These are phyloP conservation scores for Aspergillus novofumigatus DNA, from an alignment of 2,329 filamentous ascomycete genomes.

Conservation along the genomic window DNA sequence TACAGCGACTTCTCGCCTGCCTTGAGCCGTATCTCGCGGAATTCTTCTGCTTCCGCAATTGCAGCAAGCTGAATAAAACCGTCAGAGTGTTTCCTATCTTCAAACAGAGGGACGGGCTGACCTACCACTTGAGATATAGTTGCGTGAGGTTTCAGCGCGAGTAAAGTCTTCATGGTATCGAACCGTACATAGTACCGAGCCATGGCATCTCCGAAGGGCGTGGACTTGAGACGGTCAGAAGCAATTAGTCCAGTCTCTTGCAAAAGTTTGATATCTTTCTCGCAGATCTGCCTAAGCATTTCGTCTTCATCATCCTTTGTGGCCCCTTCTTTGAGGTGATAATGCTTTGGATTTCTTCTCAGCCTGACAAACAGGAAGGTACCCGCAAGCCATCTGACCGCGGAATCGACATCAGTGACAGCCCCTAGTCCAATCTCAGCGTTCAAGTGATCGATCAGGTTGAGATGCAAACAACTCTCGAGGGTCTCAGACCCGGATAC, in stretches of 20 bases:
- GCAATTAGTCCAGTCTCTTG: conserved; percentile 57
- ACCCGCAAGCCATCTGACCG: conserved; percentile 68
- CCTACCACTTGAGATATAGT: conserved; percentile 66
- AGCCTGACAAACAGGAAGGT: conserved; percentile 77
- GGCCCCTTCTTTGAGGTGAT: conserved; percentile 57
- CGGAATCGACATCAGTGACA: conserved; percentile 60
- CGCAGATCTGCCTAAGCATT: conserved; percentile 66
- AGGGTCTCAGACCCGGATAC: conserved; percentile 68
- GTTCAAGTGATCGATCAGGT: conserved; percentile 78
- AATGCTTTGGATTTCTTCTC: conserved; percentile 65
- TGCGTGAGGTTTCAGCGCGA: conserved; percentile 58
- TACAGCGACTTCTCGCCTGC: conserved; percentile 65
- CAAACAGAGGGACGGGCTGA: conserved; percentile 1
- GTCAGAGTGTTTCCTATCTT: conserved; percentile 7
- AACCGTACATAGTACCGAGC: conserved; percentile 77
- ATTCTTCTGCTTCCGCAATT: conserved; percentile 66
- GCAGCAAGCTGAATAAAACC: conserved; percentile 53
- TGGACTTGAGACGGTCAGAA: conserved; percentile 53
- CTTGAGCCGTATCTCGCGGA: conserved; percentile 67
- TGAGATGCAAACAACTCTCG: conserved; percentile 74
- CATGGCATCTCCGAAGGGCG: conserved; percentile 75
- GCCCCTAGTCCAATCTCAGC: conserved; percentile 76
- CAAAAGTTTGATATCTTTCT: conserved; percentile 63
- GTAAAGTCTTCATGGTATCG: conserved; percentile 69
- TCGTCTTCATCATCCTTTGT: conserved; percentile 54